Conservation (phyloP, 2,329 filamentous ascomycete genomes). For the Fusarium tjaetaba region DNA sequence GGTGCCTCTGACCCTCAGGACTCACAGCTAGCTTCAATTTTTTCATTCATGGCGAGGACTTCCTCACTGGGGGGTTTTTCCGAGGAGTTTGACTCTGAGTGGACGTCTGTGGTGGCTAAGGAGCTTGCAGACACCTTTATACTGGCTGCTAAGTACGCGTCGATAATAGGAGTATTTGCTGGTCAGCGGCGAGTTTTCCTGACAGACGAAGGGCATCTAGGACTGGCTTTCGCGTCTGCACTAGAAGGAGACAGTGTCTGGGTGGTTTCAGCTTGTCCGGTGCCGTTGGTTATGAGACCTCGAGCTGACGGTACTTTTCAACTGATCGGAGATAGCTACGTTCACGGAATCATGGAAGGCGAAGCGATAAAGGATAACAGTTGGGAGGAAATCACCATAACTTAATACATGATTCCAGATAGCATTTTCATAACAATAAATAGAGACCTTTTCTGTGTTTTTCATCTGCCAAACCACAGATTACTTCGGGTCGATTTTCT, state of each 20-base stretch:
- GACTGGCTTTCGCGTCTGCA: not conserved
- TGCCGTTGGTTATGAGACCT: not conserved
- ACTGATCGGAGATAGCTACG: not conserved
- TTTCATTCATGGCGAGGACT: not conserved
- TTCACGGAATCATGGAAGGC: not conserved
- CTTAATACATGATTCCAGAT: accelerated
- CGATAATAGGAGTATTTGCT: not conserved
- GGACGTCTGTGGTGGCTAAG: not conserved
- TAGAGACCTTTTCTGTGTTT: accelerated
- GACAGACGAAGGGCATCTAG: not conserved
- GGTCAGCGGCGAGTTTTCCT: not conserved
- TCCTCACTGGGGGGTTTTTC: accelerated
- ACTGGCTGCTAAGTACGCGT: not conserved
- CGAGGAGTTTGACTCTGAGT: not conserved
- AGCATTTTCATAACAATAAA: accelerated
- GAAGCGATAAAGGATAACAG: not conserved
- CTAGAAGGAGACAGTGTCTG: not conserved
- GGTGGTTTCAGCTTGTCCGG: not conserved
- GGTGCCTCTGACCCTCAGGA: not conserved
- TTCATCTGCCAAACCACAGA: not conserved
- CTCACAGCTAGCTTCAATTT: not conserved
- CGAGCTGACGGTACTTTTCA: not conserved
- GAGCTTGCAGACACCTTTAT: not conserved
- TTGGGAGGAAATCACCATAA: not conserved
- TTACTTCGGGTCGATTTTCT: accelerated